phyloP scores from a whole-genome alignment of 202 grass and related monocot species.

The Panicum hallii region DNA sequence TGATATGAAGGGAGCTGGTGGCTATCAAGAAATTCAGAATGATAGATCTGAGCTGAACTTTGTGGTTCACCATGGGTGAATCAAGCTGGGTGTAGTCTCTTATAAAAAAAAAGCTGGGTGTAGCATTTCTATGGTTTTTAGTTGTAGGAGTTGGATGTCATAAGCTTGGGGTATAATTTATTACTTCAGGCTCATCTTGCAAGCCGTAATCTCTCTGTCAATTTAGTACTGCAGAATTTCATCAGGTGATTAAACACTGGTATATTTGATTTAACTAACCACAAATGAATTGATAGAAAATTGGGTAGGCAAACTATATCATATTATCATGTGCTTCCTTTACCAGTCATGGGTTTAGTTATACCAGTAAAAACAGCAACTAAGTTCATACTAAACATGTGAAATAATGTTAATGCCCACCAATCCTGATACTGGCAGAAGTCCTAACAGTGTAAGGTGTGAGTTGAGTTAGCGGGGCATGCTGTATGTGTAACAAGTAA shows the following conservation, averaged over 20 bases:
- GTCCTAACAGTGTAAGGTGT: not conserved
- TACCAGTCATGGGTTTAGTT: not conserved
- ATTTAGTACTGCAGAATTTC: not conserved
- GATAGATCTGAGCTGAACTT: not conserved
- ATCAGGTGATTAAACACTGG: not conserved
- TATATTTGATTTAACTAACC: not conserved
- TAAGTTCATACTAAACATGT: not conserved
- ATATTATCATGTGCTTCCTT: not conserved
- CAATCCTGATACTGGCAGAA: not conserved
- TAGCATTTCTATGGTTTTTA: not conserved
- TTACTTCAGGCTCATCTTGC: not conserved
- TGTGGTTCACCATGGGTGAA: not conserved
- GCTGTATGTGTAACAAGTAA: not conserved
- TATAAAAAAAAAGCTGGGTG: no score
- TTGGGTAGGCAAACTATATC: not conserved
- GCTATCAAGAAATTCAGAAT: not conserved
- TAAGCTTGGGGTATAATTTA: not conserved
- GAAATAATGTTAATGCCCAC: not conserved
- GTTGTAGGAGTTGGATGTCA: conserved; percentile 10
- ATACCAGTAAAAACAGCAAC: not conserved
- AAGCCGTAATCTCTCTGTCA: not conserved
- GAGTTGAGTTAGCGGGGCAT: not conserved
- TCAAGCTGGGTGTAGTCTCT: not conserved
- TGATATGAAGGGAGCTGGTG: not conserved
- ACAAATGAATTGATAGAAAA: not conserved